Evolutionary conservation across 208 protist species (phyloP), one percentile per base, ranked within the genome.

Genomic region (Acanthamoeba divionensis): DNA sequence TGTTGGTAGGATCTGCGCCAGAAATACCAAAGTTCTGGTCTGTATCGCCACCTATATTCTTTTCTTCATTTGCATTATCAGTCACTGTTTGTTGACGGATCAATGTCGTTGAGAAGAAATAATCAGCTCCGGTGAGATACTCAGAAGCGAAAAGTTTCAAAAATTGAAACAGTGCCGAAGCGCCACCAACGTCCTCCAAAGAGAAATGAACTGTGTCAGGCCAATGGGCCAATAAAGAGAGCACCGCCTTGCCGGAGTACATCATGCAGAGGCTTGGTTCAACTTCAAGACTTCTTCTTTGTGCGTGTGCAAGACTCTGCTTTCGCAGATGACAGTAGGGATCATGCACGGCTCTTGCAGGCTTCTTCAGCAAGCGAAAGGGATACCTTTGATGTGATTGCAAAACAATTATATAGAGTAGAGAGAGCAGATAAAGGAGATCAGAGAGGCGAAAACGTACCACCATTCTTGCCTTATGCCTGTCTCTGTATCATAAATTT

Each of bases 391-490:
- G n/a, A n/a, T n/a, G n/a, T n/a, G n/a, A n/a, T n/a, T n/a, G n/a
- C n/a, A n/a, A n/a, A n/a, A n/a, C n/a, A n/a, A n/a, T n/a, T n/a
- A n/a, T n/a, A n/a, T n/a, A n/a, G n/a, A n/a, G n/a, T n/a, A n/a
- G n/a, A n/a, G n/a, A n/a, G n/a, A n/a, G n/a, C n/a, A n/a, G n/a
- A n/a, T n/a, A n/a, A n/a, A n/a, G n/a, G n/a, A n/a, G n/a, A n/a
- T n/a, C n/a, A n/a, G n/a, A n/a, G n/a, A n/a, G n/a, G n/a, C n/a
- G n/a, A n/a, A n/a, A n/a, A n/a, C n/a, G 48, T 83, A 83, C 79
- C 79, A 88, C 79, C 79, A 88, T 15, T 66, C 31, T 47, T 88
- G 79, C 18, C 21, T 36, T 41, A 88, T n/a, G 18, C 79, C 57
- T 54, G 10, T 65, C 55, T 88, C 57, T 41, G 18, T 3, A 33